These are phyloP conservation scores for Allantophomopsis cytisporea DNA, from an alignment of 2,329 filamentous ascomycete genomes.

Conservation along the genomic window DNA sequence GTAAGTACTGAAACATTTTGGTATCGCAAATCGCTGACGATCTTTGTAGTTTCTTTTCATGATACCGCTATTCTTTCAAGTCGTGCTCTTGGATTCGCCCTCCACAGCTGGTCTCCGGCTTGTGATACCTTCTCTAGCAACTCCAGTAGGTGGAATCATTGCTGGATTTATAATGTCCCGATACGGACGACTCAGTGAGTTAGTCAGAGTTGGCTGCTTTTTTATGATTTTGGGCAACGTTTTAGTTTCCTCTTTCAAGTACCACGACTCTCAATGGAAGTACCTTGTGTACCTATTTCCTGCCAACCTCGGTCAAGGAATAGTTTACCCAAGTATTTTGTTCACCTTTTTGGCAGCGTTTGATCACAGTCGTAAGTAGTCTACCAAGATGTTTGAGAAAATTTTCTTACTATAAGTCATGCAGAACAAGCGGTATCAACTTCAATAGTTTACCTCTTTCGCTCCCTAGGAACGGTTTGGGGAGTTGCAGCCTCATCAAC, in stretches of 20 bases:
- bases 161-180: slow-evolving; percentile 45
- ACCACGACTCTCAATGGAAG: slow-evolving; percentile 35
- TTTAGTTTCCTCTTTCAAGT: slow-evolving; percentile 33
- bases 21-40: too few relatives aligned
- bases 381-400: neutral
- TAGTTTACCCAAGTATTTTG: slow-evolving; percentile 41
- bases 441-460: slow-evolving; percentile 49
- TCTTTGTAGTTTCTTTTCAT: slow-evolving; percentile 51
- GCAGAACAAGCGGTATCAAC: slow-evolving; percentile 48
- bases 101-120: slow-evolving; percentile 51
- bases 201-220: slow-evolving; percentile 34
- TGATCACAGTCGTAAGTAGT: slow-evolving; percentile 37
- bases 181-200: slow-evolving; percentile 34
- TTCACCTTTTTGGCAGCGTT: slow-evolving; percentile 51
- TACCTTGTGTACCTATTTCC: slow-evolving; percentile 44
- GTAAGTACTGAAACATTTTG: slow-evolving; percentile 25
- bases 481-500: slow-evolving; percentile 49
- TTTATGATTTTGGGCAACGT: slow-evolving; percentile 39
- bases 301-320: slow-evolving; percentile 44
- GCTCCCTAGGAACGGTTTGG: slow-evolving; percentile 49
- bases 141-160: slow-evolving; percentile 39
- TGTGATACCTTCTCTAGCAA: slow-evolving; percentile 46
- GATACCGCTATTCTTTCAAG: slow-evolving; percentile 57
- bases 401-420: neutral
- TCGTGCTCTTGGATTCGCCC: slow-evolving; percentile 48